A percentile compares a stretch with the other conserved stretches of the same genome.
Conservation (phyloP, 192 early-diverging fungal genomes). For the Backusella liffmaniae region DNA sequence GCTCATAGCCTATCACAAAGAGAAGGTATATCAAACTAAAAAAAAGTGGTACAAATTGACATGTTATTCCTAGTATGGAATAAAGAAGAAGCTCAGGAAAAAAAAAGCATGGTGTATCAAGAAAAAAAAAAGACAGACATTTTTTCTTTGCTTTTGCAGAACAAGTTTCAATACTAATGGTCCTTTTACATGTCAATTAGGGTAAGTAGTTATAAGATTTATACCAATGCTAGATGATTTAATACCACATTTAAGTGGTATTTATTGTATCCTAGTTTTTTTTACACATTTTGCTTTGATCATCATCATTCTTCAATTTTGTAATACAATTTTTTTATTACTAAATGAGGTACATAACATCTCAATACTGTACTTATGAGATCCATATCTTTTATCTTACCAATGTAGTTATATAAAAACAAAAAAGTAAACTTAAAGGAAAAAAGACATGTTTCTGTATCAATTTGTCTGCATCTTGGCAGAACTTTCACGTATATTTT, state of each 20-base stretch:
- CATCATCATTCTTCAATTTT: constrained; percentile 1
- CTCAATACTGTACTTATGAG: background rate
- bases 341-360: background rate
- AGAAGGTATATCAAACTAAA: background rate
- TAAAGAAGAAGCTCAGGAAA: constrained; percentile 2
- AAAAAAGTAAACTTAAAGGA: background rate
- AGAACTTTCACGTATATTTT: background rate
- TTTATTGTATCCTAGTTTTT: background rate
- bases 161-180: background rate
- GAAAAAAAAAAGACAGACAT: background rate
- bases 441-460: background rate
- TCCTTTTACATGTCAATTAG: background rate
- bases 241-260: background rate
- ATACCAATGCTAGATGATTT: background rate
- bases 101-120: background rate
- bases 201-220: background rate
- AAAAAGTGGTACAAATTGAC: background rate
- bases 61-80: background rate
- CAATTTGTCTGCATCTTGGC: background rate
- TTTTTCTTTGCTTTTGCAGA: background rate
- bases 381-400: background rate
- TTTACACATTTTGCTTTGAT: background rate
- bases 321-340: background rate
- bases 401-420: background rate
- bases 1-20: background rate